Base-by-base conservation (phyloP, 139 green algal genomes). In the Haematococcus sp. region DNA sequence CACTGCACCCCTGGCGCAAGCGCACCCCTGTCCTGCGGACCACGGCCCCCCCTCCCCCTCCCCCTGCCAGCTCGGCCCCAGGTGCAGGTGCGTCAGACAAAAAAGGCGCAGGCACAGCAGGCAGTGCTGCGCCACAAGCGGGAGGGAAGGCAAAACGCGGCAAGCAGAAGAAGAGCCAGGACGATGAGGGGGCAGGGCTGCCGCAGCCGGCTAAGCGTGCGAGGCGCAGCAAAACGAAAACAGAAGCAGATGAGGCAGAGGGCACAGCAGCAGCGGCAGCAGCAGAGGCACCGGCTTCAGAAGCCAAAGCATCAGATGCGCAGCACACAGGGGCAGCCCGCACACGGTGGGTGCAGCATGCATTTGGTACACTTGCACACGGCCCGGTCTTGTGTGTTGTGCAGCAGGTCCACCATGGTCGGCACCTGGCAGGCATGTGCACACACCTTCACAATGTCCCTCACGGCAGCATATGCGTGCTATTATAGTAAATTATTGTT, bases 1-100 rank as follows among this genome's bases (percentile, higher is more conserved):
- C 70, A 19, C 30, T 70, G 4, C 20, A 60, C 19, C 70, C 70
- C 2, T 76, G 70, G 70, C 35, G 59, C 2, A 63, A 46, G 25
- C 17, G 11, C 9, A 4, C 58, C 17, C 28, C 28, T 22, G 25
- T 34, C n/a, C 23, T 65, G n/a, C 23, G 25, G 23, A 65, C 58
- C 23, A 28, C 51, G 23, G 28, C 28, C 23, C 11, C 68, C 22
- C 7, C 7, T 15, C 46, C 5, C 28, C 31, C n/a, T 4, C 34
- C 17, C 34, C 4, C 27, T 3, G 35, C 46, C 4, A 70, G 63
- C 63, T 30, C 40, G 40, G 40, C 40, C 40, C 40, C n/a, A n/a
- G n/a, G n/a, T 31, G 52, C 31, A 63, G 52, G 54, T 68, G 13
- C 52, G 20, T 7, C 52, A 16, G 52, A 7, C 9, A 60, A 60